phyloP scores from a whole-genome alignment of 1,284 basidiomycete species.

The Cryptococcus wingfieldii region DNA sequence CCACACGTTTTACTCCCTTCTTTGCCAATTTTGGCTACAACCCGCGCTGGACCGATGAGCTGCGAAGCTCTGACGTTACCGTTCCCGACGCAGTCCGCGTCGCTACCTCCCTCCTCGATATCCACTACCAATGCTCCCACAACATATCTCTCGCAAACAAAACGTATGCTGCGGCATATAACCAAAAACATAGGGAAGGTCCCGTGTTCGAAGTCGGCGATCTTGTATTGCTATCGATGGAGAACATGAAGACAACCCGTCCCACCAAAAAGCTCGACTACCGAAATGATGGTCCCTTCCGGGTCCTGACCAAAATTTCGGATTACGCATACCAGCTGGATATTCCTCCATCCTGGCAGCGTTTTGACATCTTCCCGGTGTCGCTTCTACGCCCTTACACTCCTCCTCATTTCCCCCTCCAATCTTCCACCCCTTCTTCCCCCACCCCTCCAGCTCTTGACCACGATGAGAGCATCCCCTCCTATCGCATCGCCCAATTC shows the following conservation, averaged over 20 bases:
- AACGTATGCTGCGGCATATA: background rate
- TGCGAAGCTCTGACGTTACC: background rate
- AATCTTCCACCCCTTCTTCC: no score
- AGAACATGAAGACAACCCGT: slow-evolving; percentile 48
- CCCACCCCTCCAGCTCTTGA: background rate
- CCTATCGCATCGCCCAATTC: background rate
- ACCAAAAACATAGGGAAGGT: background rate
- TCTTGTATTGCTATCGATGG: slow-evolving; percentile 44
- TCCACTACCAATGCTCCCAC: background rate
- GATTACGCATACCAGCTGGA: background rate
- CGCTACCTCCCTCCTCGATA: background rate
- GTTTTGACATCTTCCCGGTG: background rate
- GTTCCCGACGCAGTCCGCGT: background rate
- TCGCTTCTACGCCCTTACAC: background rate
- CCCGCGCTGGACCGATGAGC: slow-evolving; percentile 19
- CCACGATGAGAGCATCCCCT: background rate
- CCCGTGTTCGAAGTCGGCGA: slow-evolving; percentile 39
- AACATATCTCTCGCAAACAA: background rate
- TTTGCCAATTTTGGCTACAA: slow-evolving; percentile 48
- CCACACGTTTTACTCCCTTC: slow-evolving; percentile 48
- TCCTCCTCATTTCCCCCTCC: background rate
- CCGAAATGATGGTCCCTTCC: background rate
- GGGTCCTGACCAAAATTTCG: background rate
- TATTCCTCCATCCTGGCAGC: background rate
- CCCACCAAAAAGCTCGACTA: slow-evolving; percentile 49